Percentiles rank a stretch among this genome's conserved stretches.
phyloP scores from a whole-genome alignment of 2,329 filamentous ascomycete species.

The Oidium heveae region DNA sequence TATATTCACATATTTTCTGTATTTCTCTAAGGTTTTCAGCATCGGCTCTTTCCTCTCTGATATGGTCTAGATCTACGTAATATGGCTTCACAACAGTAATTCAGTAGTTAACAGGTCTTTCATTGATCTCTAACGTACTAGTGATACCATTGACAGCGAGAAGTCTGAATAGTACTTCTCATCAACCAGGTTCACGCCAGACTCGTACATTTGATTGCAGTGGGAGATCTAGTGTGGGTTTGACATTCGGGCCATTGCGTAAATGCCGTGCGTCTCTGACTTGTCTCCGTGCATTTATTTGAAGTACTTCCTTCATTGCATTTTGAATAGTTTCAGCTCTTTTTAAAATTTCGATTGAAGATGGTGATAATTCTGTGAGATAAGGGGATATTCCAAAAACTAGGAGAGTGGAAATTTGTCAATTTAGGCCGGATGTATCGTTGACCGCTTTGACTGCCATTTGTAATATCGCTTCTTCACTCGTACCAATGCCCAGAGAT shows the following conservation, averaged over 20 bases:
- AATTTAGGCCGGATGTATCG: too few species aligned
- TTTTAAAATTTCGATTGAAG: neutral
- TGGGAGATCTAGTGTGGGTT: neutral
- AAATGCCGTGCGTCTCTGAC: neutral
- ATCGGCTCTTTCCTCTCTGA: neutral
- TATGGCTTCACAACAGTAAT: neutral
- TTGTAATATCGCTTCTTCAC: too few species aligned
- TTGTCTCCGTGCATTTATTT: neutral
- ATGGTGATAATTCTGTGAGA: neutral
- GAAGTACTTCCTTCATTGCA: constrained; percentile 2
- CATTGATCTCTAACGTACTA: neutral
- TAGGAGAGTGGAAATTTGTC: neutral
- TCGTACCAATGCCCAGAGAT: too few species aligned
- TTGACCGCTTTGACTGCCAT: too few species aligned
- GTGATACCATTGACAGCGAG: neutral
- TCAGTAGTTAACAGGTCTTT: neutral
- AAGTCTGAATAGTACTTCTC: neutral
- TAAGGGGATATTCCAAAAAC: neutral
- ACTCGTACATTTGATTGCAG: constrained; percentile 1
- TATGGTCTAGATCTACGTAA: neutral
- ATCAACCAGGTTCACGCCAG: constrained; percentile 1
- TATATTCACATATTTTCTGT: neutral
- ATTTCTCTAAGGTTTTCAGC: neutral
- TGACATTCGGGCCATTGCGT: constrained; percentile 1
- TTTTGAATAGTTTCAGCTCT: constrained; percentile 1